Evolutionary conservation across 805 yeast genomes (phyloP), one percentile per base, ranked within the genome.

Genomic region (Kodamaea sagamina): DNA sequence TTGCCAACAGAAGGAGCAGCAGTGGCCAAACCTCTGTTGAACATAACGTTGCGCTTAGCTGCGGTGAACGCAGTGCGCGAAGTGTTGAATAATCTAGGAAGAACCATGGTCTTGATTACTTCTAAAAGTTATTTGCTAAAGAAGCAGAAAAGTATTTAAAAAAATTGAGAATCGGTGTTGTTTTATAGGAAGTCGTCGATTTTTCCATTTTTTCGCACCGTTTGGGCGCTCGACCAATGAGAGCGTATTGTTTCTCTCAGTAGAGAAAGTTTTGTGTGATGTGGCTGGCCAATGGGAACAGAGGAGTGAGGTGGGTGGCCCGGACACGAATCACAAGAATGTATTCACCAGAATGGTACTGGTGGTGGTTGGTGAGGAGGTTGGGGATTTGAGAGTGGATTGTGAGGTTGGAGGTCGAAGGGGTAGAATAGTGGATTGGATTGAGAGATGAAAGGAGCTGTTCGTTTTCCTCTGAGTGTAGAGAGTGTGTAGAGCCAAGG

Each of bases 21-120:
- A 62, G 89, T 77, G 57, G 90, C 89, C 71, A 83, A 74, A 70
- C 82, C 79, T 74, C 88, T 84, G 76, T 72, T 74, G 73, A 84
- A 81, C 69, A 83, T 77, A 65, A 73, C 62, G 77, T 84, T 83
- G 68, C 89, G 88, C 78, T 82, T 86, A 63, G 89, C 95, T 61
- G 92, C 90, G 72, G 82, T 81, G 74, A 85, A 81, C 63, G 96
- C 95, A 67, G 86, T 78, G 75, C 89, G 89, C 60, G 96, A 81
- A 57, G 67, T 55, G 70, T 71, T 70, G 61, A 71, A 67, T 68
- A 71, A 69, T 70, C 75, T 71, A 57, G 76, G 76, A 67, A 75
- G 77, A 71, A 77, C 81, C 82, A 78, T 78, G 45, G 18, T 41
- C 17, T 35, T 42, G 44, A 11, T 48, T 44, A 29, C 44, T 42